Evolutionary conservation across 176 grass and related monocot species (phyloP).

Genomic region (Carex pumila): DNA sequence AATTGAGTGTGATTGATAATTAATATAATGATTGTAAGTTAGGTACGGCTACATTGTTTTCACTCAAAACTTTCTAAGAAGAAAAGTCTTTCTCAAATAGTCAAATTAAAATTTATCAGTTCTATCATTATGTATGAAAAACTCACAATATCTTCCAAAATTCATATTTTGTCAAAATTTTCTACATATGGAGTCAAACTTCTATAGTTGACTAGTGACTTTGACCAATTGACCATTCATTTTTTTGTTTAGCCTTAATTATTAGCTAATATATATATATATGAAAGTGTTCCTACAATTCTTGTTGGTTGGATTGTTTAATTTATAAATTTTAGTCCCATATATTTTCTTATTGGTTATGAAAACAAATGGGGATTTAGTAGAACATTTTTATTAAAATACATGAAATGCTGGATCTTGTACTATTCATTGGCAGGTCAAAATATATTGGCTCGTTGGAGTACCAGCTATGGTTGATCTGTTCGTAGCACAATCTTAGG

Average conservation of each 20-base stretch:
- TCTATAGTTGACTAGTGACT: neutral
- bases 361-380: neutral
- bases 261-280: neutral
- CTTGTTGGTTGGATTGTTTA: neutral
- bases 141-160: neutral
- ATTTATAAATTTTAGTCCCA: neutral
- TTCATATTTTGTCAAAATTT: neutral
- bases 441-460: neutral
- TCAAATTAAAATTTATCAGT: neutral
- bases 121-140: neutral
- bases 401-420: neutral
- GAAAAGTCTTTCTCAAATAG: neutral
- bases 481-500: neutral
- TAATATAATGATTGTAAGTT: neutral
- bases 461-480: neutral
- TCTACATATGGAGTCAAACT: neutral
- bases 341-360: neutral
- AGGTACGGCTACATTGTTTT: neutral
- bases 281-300: neutral
- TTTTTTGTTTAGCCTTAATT: neutral
- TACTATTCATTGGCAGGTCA: neutral
- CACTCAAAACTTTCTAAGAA: neutral
- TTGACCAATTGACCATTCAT: neutral
- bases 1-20: neutral
- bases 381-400: neutral